These are phyloP conservation scores for Middelhovenomyces tepae DNA, from an alignment of 805 yeast species.

Conservation along the genomic window DNA sequence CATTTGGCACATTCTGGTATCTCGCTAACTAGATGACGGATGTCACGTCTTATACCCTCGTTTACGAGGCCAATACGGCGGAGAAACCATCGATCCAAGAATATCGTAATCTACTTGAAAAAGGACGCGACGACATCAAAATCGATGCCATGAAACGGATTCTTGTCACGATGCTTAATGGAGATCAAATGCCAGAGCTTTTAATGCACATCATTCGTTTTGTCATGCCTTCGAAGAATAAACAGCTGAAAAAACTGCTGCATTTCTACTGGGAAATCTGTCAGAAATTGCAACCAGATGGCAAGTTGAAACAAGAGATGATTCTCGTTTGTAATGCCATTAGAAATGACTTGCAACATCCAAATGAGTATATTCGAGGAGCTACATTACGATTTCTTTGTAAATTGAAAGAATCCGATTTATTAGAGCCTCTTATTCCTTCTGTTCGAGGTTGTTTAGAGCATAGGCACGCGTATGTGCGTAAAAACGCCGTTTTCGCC, in stretches of 20 bases:
- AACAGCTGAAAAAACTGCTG: constrained; percentile 82
- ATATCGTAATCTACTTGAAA: constrained; percentile 70
- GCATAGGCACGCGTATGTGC: constrained; percentile 95
- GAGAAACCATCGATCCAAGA: constrained; percentile 51
- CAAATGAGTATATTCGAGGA: constrained; percentile 95
- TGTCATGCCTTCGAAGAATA: constrained; percentile 91
- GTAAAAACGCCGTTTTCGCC: constrained; percentile 94
- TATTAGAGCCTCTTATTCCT: constrained; percentile 91
- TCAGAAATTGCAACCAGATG: constrained; percentile 79
- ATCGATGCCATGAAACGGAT: constrained; percentile 85
- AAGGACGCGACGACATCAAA: constrained; percentile 81
- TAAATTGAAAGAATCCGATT: constrained; percentile 85
- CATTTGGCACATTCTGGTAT: too few relatives aligned
- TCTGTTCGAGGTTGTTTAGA: constrained; percentile 84
- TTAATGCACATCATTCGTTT: constrained; percentile 96
- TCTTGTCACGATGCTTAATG: constrained; percentile 78
- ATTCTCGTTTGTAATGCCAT: constrained; percentile 96
- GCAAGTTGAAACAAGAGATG: constrained; percentile 96
- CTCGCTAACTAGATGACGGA: too few relatives aligned
- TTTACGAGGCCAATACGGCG: constrained; percentile 21
- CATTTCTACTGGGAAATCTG: constrained; percentile 98
- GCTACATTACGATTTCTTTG: constrained; percentile 86
- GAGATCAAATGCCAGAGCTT: constrained; percentile 85
- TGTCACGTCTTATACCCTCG: constrained; percentile 26
- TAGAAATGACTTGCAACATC: constrained; percentile 95